Evolutionary conservation across 1,284 basidiomycete species (phyloP), one percentile per base, ranked within the genome.

Genomic region (Apiotrichum montevideense): DNA sequence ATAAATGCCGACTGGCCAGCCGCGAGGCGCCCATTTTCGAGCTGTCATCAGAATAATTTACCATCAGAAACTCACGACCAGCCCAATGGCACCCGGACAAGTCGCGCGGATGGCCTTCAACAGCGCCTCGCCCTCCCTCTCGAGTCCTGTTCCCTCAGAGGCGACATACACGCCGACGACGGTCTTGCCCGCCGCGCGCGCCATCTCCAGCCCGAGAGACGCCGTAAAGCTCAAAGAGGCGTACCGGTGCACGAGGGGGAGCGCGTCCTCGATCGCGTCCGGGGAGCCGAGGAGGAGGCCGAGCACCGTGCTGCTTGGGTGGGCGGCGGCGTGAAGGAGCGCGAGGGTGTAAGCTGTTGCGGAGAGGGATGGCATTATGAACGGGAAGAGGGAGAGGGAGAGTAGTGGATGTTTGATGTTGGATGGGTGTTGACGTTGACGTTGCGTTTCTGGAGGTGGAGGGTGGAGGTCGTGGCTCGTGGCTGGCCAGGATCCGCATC

Each of bases 171-270:
- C 54, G 0, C 77, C 78, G 6, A 73, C 63, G 29, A 58, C 53
- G 51, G 47, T 58, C 52, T 57, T 35, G 1, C 61, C 61, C 45
- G 52, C 46, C 13, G 51, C 67, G 35, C 61, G 43, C 6, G 70
- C 75, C 35, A 78, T 58, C 32, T 71, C 68, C 14, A 79, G 52
- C 0, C 69, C 73, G 8, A 71, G 52, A 55, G 78, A 76, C 46
- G 71, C 68, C 49, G 72, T 68, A 1, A 70, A 66, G 3, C 68
- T 67, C 14, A 79, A 62, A 7, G 67, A 63, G 0, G 72, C 70
- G 62, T 75, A 73, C 46, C 70, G 65, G 60, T 79, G 78, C 54
- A 77, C 57, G 7, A 79, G 63, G 6, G 78, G 78, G 44, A 78
- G 55, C 11, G 71, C 71, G 43, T 74, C 66, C 9, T 58, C 55